phyloP scores from a whole-genome alignment of 208 protist species.

The Trypanosoma cruzi region DNA sequence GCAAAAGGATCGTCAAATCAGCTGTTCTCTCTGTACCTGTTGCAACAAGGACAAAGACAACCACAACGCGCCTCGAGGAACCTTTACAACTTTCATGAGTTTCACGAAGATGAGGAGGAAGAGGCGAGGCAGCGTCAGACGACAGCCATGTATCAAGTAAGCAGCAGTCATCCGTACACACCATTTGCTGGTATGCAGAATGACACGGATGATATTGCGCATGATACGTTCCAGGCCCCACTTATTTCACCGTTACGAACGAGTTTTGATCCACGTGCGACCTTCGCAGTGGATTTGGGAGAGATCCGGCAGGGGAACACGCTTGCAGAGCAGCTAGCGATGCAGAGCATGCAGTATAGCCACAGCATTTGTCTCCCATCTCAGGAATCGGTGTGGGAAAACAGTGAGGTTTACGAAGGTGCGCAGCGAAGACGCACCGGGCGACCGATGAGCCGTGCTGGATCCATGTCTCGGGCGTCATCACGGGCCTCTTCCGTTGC shows the following conservation, averaged over 20 bases:
- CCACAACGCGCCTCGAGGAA: slow-evolving; percentile 23
- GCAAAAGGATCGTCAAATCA: not conserved
- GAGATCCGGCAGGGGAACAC: slow-evolving; percentile 29
- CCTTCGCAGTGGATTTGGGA: slow-evolving; percentile 29
- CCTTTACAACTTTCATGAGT: slow-evolving; percentile 54
- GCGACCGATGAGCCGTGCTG: slow-evolving; percentile 7
- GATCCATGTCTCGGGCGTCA: slow-evolving; percentile 23
- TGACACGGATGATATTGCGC: not conserved
- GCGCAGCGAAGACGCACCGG: not conserved
- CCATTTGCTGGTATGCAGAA: not conserved
- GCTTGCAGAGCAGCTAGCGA: slow-evolving; percentile 30
- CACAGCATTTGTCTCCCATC: slow-evolving; percentile 47
- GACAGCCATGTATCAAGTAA: slow-evolving; percentile 11
- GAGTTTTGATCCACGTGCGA: slow-evolving; percentile 41
- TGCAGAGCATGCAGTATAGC: slow-evolving; percentile 43
- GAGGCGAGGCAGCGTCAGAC: too few relatives aligned
- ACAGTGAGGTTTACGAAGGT: slow-evolving; percentile 27
- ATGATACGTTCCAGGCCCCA: slow-evolving; percentile 14
- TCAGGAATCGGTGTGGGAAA: slow-evolving; percentile 40
- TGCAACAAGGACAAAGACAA: slow-evolving; percentile 11
- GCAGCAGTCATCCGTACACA: slow-evolving; percentile 18
- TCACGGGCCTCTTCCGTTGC: slow-evolving; percentile 31
- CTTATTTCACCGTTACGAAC: slow-evolving; percentile 38
- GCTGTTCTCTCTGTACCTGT: not conserved
- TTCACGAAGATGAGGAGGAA: slow-evolving; percentile 20